phyloP scores from a whole-genome alignment of 768 basidiomycete species.

The Tylopilus sp. region DNA sequence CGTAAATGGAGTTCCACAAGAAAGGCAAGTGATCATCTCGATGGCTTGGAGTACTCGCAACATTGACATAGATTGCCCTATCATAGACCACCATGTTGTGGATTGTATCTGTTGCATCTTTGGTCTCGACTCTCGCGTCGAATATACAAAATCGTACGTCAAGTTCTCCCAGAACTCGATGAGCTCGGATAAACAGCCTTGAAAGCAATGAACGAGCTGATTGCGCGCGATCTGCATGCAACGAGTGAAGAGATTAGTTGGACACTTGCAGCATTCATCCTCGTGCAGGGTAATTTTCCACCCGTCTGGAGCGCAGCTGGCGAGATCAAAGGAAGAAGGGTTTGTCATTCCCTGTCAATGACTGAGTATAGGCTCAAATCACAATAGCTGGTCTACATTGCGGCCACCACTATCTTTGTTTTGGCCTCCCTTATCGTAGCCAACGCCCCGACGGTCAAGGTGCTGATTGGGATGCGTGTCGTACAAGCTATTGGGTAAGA shows the following conservation, averaged over 20 bases:
- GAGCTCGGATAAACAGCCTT: not conserved
- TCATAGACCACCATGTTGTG: conserved; percentile 24
- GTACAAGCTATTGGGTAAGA: conserved; percentile 65
- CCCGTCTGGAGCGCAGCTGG: conserved; percentile 66
- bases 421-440: conserved; percentile 57
- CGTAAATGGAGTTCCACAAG: conserved; percentile 52
- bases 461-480: conserved; percentile 64
- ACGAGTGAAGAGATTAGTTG: conserved; percentile 60
- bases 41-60: not conserved
- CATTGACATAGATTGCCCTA: not conserved
- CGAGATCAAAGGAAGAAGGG: conserved; percentile 76
- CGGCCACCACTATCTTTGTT: conserved; percentile 49
- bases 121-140: conserved; percentile 22
- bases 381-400: conserved; percentile 50
- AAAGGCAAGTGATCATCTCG: conserved; percentile 41
- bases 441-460: conserved; percentile 47
- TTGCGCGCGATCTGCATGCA: conserved; percentile 58
- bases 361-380: conserved; percentile 1
- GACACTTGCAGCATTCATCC: conserved; percentile 68
- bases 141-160: conserved; percentile 31
- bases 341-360: conserved; percentile 22
- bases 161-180: not conserved
- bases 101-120: conserved; percentile 25
- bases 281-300: conserved; percentile 66
- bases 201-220: conserved; percentile 59